Evolutionary conservation across 192 early-diverging fungal genomes (phyloP), one percentile per base, ranked within the genome.

Genomic region (Coemansia furcata): DNA sequence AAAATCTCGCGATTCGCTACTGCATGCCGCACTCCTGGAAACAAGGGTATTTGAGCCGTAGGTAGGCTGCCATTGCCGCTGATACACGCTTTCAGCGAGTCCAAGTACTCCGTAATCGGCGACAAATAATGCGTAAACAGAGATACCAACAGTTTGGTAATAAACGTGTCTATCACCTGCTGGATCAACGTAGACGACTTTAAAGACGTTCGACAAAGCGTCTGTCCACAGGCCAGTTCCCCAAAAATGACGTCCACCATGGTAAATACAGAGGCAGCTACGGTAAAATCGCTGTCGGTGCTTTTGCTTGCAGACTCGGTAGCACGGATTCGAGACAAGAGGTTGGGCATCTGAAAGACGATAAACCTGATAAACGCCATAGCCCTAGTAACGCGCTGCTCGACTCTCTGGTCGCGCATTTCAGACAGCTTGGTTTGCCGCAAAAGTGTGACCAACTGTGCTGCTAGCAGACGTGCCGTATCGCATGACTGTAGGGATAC

Each of bases 311-410:
- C 60, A 8, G 38, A 6, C n/a, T 9, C 61, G 0, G 37, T 15
- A 35, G 29, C 17, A 17, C 46, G 52, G 6, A 74, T 50, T 11
- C 47, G 62, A 5, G 62, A 19, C 44, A 75, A 10, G 0, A 80
- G 66, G 14, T 63, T 39, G 17, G 78, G 54, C 66, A 80, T 68
- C 50, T 74, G 78, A 37, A 80, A 80, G 6, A 80, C 73, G 33
- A 80, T 50, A 62, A 74, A 80, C 33, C 69, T 49, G 35, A 80
- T 66, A 47, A 69, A 74, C 37, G 72, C 72, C 63, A 80, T 9
- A 8, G 39, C 47, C 5, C 57, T 62, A 30, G 63, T 75, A n/a
- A 72, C 46, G 14, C 72, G 63, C n/a, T 66, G 68, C 23, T 46
- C 36, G n/a, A 66, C 15, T 43, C 65, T 75, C 11, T 26, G 46